Conservation (phyloP, 768 basidiomycete species). For the Amanita pseudoporphyria region DNA sequence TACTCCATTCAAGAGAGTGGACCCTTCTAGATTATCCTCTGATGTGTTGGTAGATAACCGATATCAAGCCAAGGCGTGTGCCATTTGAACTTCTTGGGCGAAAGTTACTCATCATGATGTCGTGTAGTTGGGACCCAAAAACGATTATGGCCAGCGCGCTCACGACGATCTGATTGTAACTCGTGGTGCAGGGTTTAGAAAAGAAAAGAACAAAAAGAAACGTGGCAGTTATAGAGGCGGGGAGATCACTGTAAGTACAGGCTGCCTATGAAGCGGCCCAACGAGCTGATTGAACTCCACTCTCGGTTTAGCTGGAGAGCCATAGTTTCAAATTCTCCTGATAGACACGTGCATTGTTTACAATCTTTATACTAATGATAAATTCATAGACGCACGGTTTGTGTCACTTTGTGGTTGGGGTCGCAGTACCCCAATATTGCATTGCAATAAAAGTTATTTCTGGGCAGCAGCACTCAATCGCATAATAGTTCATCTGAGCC, state of each 20-base stretch:
- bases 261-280: neutral
- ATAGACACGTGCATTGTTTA: neutral
- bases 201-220: slow-evolving; percentile 99
- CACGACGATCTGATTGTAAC: slow-evolving; percentile 87
- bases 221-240: slow-evolving; percentile 90
- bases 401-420: neutral
- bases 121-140: slow-evolving; percentile 44
- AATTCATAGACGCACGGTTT: no score
- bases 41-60: slow-evolving; percentile 51
- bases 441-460: no score
- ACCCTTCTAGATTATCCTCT: slow-evolving; percentile 43
- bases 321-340: slow-evolving; percentile 77
- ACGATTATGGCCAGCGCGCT: slow-evolving; percentile 86
- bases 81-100: slow-evolving; percentile 1
- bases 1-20: slow-evolving; percentile 75
- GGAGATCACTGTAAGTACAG: slow-evolving; percentile 74
- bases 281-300: neutral
- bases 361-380: neutral
- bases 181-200: slow-evolving; percentile 89
- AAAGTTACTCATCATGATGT: neutral
- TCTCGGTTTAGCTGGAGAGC: slow-evolving; percentile 48
- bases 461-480: no score
- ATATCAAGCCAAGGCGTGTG: slow-evolving; percentile 68
- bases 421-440: no score
- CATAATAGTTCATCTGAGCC: no score